Conservation (phyloP, 148 eudicot species). For the Camellia sinensis region DNA sequence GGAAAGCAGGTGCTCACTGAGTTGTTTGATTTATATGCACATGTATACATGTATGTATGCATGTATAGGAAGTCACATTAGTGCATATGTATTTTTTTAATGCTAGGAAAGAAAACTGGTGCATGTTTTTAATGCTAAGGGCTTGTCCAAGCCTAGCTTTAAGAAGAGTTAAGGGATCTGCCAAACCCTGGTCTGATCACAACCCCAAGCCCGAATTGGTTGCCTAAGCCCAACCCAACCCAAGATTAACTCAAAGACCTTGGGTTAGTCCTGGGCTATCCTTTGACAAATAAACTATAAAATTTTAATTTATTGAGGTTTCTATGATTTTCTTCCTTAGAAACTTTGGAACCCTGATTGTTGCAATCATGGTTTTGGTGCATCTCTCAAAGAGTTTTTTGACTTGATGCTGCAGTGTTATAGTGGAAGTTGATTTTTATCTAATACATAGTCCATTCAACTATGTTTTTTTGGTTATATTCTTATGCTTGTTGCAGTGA, state of each 20-base stretch:
- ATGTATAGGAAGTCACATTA: not conserved
- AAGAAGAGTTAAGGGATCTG: too few relatives aligned
- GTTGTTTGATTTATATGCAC: not conserved
- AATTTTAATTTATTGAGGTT: too few relatives aligned
- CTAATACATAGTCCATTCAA: not conserved
- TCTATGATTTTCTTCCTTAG: too few relatives aligned
- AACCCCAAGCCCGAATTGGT: too few relatives aligned
- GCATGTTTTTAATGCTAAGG: not conserved
- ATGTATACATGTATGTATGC: not conserved
- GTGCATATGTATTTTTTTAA: not conserved
- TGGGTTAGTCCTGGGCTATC: too few relatives aligned
- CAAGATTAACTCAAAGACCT: too few relatives aligned
- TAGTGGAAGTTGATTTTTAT: not conserved
- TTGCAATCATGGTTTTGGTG: not conserved
- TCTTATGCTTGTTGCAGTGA: not conserved
- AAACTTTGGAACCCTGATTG: not conserved
- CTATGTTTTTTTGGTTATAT: not conserved
- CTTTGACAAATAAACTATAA: too few relatives aligned
- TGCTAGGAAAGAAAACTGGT: not conserved
- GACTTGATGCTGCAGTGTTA: not conserved
- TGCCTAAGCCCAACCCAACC: too few relatives aligned
- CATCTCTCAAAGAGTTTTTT: not conserved
- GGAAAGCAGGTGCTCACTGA: slow-evolving; percentile 63
- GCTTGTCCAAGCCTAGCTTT: too few relatives aligned
- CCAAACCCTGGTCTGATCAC: too few relatives aligned